phyloP scores from a whole-genome alignment of 2,329 filamentous ascomycete genomes.

The Arachnomyces sp. region DNA sequence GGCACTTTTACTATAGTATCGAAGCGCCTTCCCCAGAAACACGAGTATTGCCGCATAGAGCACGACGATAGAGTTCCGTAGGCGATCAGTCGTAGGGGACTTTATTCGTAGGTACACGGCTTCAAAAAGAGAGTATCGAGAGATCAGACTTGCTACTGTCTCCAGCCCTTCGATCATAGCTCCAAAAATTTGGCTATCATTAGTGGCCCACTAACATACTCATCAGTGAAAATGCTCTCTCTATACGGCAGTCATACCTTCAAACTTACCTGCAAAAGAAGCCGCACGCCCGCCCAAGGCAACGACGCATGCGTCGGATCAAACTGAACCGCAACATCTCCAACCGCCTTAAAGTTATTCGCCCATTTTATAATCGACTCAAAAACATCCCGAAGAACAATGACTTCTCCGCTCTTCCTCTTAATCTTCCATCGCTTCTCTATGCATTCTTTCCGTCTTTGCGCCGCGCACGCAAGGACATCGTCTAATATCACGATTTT shows the following conservation, averaged over 20 bases:
- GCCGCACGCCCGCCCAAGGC: constrained; percentile 26
- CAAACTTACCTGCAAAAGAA: constrained; percentile 21
- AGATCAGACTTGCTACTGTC: constrained; percentile 11
- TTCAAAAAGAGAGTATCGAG: constrained; percentile 12
- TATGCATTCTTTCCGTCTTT: constrained; percentile 8
- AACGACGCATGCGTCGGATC: constrained; percentile 24
- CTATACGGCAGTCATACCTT: background rate
- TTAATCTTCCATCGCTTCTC: constrained; percentile 4
- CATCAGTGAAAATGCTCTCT: background rate
- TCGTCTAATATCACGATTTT: no score
- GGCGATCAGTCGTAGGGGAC: constrained; percentile 4
- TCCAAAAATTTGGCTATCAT: constrained; percentile 7
- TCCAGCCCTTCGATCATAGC: constrained; percentile 11
- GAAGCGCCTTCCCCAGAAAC: constrained; percentile 8
- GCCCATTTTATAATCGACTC: constrained; percentile 13
- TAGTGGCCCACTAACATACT: constrained; percentile 8
- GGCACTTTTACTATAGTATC: constrained; percentile 8
- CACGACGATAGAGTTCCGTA: constrained; percentile 4
- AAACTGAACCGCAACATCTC: constrained; percentile 21
- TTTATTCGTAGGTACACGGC: constrained; percentile 7
- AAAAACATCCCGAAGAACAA: constrained; percentile 7
- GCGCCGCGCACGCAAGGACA: no score
- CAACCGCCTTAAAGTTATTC: constrained; percentile 22
- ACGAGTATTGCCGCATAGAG: constrained; percentile 11
- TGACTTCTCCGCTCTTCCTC: background rate